Conservation (phyloP, 2,329 filamentous ascomycete genomes). For the Fusarium sp. region DNA sequence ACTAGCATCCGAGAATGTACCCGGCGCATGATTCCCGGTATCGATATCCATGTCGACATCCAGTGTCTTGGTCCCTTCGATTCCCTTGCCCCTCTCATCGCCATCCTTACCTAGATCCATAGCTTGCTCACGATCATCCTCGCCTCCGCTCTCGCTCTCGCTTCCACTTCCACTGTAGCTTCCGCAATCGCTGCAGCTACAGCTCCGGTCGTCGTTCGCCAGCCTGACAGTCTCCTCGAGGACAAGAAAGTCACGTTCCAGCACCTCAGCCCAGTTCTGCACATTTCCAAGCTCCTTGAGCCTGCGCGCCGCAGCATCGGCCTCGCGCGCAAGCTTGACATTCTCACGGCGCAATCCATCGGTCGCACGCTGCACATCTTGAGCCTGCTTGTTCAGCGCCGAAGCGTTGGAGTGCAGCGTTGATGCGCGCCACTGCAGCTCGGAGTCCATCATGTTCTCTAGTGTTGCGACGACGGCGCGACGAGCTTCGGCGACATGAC, state of each 20-base stretch:
- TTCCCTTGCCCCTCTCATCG: constrained; percentile 14
- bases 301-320: constrained; percentile 69
- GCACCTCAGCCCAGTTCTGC: constrained; percentile 88
- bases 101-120: constrained; percentile 36
- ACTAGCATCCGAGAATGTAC: constrained; percentile 53
- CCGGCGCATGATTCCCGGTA: constrained; percentile 36
- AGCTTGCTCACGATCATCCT: constrained; percentile 28
- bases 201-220: constrained; percentile 55
- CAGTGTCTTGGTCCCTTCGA: constrained; percentile 27
- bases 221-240: constrained; percentile 73
- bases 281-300: constrained; percentile 84
- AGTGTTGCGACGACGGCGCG: constrained; percentile 70
- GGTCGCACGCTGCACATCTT: constrained; percentile 70
- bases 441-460: constrained; percentile 75
- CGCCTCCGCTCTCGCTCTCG: constrained; percentile 34
- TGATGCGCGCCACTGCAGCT: constrained; percentile 74
- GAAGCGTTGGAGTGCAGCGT: constrained; percentile 76
- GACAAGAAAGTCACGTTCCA: constrained; percentile 74
- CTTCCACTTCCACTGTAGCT: constrained; percentile 47
- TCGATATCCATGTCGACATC: constrained; percentile 41
- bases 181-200: constrained; percentile 55
- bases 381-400: constrained; percentile 74
- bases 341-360: constrained; percentile 71
- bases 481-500: constrained; percentile 67
- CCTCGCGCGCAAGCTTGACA: constrained; percentile 72